Conservation (phyloP, 75 land plant genomes). For the Isoetes taiwanensis region DNA sequence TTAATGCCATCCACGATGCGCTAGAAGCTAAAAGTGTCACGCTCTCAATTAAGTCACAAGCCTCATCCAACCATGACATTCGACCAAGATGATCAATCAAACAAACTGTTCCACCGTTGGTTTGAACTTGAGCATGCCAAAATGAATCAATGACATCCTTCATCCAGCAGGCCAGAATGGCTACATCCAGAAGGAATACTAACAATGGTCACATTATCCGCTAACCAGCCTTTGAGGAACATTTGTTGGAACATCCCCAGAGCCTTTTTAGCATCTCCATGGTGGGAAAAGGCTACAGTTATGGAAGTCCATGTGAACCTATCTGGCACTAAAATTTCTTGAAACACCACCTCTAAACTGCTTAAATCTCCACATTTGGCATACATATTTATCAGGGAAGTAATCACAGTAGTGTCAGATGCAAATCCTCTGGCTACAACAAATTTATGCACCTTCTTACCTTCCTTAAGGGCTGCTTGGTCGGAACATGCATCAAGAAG, state of each 20-base stretch:
- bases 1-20: too few relatives aligned
- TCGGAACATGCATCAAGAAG: constrained; percentile 34
- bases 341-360: constrained; percentile 15
- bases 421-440: too few relatives aligned
- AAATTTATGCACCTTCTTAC: constrained; percentile 19
- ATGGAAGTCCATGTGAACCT: constrained; percentile 24
- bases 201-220: constrained; percentile 25
- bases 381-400: constrained; percentile 39
- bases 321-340: constrained; percentile 16
- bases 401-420: constrained; percentile 26
- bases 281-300: too few relatives aligned
- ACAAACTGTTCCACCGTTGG: too few relatives aligned
- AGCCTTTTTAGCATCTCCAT: too few relatives aligned
- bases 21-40: too few relatives aligned
- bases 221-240: constrained; percentile 13
- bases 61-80: too few relatives aligned
- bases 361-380: constrained; percentile 22
- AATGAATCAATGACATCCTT: constrained; percentile 10
- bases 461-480: constrained; percentile 14
- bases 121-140: too few relatives aligned
- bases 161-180: constrained; percentile 6
- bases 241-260: constrained; percentile 11
- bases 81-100: too few relatives aligned
- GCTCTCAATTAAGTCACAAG: too few relatives aligned
- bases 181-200: constrained; percentile 29